phyloP scores from a whole-genome alignment of 1,284 basidiomycete species.

The Clitocybe nebularis region DNA sequence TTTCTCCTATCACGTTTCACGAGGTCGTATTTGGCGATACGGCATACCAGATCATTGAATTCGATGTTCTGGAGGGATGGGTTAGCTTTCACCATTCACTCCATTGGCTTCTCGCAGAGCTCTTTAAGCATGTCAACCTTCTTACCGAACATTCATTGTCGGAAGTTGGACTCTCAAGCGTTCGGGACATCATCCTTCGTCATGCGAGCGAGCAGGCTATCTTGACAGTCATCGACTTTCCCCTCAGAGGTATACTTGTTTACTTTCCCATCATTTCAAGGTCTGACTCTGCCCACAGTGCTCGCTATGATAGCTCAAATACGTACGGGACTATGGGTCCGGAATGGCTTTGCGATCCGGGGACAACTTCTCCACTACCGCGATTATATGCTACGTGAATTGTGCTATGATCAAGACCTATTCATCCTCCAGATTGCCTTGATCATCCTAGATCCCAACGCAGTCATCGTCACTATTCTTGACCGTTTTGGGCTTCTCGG shows the following conservation, averaged over 20 bases:
- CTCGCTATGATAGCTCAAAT: slow-evolving; percentile 92
- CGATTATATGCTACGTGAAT: slow-evolving; percentile 92
- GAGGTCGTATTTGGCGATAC: slow-evolving; percentile 59
- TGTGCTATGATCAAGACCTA: slow-evolving; percentile 96
- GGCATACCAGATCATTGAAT: slow-evolving; percentile 64
- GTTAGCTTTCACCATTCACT: slow-evolving; percentile 95
- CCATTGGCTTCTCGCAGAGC: slow-evolving; percentile 89
- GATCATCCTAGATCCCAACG: slow-evolving; percentile 75
- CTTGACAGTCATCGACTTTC: slow-evolving; percentile 78
- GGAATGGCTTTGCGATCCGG: slow-evolving; percentile 94
- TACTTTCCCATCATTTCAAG: not conserved
- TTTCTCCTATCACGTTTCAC: slow-evolving; percentile 58
- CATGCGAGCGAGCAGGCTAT: slow-evolving; percentile 61
- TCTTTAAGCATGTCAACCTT: slow-evolving; percentile 78
- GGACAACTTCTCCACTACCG: slow-evolving; percentile 97
- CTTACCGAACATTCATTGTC: slow-evolving; percentile 54
- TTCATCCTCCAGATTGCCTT: slow-evolving; percentile 88
- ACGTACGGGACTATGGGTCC: slow-evolving; percentile 93
- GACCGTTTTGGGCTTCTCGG: slow-evolving; percentile 83
- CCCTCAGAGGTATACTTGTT: slow-evolving; percentile 67
- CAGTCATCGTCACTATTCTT: slow-evolving; percentile 81
- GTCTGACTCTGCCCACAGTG: slow-evolving; percentile 40
- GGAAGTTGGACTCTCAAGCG: slow-evolving; percentile 46
- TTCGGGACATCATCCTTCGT: slow-evolving; percentile 59
- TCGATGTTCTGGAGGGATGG: slow-evolving; percentile 78